Conservation (phyloP, 2,329 filamentous ascomycete species). For the Colletotrichum salicis region DNA sequence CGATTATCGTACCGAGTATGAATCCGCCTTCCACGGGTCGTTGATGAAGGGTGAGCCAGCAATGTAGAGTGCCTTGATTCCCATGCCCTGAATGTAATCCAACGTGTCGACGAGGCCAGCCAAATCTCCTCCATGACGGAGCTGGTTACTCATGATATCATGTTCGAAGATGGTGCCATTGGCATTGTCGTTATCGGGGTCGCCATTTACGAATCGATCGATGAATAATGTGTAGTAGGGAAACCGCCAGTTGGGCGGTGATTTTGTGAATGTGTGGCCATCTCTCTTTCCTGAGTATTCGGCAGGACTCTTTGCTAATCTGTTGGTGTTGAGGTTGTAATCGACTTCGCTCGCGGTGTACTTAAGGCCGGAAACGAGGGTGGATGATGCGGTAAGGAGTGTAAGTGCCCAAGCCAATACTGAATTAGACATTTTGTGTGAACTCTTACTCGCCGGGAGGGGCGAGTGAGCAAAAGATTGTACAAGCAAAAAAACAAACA, state of each 20-base stretch:
- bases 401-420: constrained; percentile 34
- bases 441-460: constrained; percentile 33
- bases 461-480: constrained; percentile 28
- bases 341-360: constrained; percentile 48
- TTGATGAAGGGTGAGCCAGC: constrained; percentile 74
- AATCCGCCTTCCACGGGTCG: constrained; percentile 70
- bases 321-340: constrained; percentile 71
- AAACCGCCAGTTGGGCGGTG: constrained; percentile 72
- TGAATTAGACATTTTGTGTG: constrained; percentile 35
- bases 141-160: constrained; percentile 68
- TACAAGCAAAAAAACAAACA: constrained; percentile 30
- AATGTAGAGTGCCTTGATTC: constrained; percentile 71
- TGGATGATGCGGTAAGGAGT: constrained; percentile 33
- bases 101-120: constrained; percentile 67
- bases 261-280: constrained; percentile 62
- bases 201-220: constrained; percentile 72
- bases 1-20: constrained; percentile 57
- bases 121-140: constrained; percentile 72
- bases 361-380: constrained; percentile 43
- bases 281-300: constrained; percentile 68
- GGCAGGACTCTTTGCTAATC: constrained; percentile 62
- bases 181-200: constrained; percentile 71
- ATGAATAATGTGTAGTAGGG: constrained; percentile 74
- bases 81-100: constrained; percentile 73
- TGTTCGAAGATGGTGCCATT: constrained; percentile 71